A percentile compares a stretch with the other conserved stretches of the same genome.
phyloP scores from a whole-genome alignment of 768 basidiomycete genomes.

The Suillus discolor region DNA sequence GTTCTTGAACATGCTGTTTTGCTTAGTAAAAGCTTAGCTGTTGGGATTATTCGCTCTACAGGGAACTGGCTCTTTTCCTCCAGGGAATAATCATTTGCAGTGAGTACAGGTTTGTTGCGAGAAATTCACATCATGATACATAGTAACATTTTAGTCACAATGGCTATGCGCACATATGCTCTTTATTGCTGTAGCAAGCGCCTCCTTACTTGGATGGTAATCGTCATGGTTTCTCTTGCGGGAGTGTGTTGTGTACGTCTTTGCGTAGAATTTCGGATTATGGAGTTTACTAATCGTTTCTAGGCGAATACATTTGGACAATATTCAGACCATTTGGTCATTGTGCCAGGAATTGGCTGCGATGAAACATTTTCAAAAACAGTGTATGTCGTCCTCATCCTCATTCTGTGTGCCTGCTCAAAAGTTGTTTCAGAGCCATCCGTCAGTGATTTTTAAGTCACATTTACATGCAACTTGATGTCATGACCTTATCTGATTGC shows the following conservation, averaged over 20 bases:
- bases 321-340: constrained; percentile 41
- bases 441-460: background rate
- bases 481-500: background rate
- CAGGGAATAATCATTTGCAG: constrained; percentile 50
- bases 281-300: background rate
- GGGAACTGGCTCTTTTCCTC: constrained; percentile 43
- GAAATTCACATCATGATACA: background rate
- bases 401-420: background rate
- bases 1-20: background rate
- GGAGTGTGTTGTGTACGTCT: constrained; percentile 40
- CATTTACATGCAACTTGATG: background rate
- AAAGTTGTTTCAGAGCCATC: constrained; percentile 22
- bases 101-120: constrained; percentile 27
- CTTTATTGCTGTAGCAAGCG: constrained; percentile 45
- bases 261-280: background rate
- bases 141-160: constrained; percentile 34
- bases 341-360: constrained; percentile 32
- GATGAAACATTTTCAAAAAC: constrained; percentile 12
- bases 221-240: constrained; percentile 32
- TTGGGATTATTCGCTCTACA: constrained; percentile 37
- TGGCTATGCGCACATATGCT: constrained; percentile 52
- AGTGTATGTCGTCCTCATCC: constrained; percentile 4
- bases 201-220: constrained; percentile 39
- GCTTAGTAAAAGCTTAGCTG: constrained; percentile 36
- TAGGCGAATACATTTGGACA: constrained; percentile 38